Evolutionary conservation across 139 green algal genomes (phyloP).

Genomic region (Haematococcus sp.): DNA sequence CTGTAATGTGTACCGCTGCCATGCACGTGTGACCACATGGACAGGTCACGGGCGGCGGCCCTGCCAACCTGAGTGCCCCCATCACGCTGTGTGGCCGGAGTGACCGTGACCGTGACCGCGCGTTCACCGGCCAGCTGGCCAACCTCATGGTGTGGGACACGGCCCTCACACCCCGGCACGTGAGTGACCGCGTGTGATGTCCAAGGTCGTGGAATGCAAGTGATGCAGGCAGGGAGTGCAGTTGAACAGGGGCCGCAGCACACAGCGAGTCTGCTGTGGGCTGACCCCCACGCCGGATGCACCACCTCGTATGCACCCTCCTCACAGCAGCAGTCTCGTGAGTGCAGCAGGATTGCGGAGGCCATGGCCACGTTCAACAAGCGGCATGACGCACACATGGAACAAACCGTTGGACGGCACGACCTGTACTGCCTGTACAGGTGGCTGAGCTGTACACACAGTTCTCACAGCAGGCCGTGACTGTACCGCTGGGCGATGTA

Average conservation of each 20-base stretch:
- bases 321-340: no score
- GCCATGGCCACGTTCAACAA: no score
- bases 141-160: slow-evolving; percentile 33
- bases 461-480: slow-evolving; percentile 18
- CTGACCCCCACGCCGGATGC: neutral
- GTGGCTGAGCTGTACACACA: slow-evolving; percentile 20
- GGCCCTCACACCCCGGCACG: slow-evolving; percentile 20
- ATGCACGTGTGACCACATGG: no score
- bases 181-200: neutral
- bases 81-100: slow-evolving; percentile 50
- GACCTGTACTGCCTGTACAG: neutral
- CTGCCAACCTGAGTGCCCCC: slow-evolving; percentile 31
- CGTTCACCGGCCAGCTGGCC: slow-evolving; percentile 31
- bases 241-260: no score
- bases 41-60: slow-evolving; percentile 22
- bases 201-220: no score
- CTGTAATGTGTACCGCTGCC: no score
- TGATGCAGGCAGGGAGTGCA: no score
- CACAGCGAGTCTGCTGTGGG: neutral
- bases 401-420: no score
- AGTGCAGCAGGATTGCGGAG: no score
- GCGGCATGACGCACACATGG: no score
- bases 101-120: slow-evolving; percentile 38
- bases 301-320: no score
- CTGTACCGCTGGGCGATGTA: slow-evolving; percentile 10